These are phyloP conservation scores for Inga laurina DNA, from an alignment of 306 rosid species.

Conservation along the genomic window DNA sequence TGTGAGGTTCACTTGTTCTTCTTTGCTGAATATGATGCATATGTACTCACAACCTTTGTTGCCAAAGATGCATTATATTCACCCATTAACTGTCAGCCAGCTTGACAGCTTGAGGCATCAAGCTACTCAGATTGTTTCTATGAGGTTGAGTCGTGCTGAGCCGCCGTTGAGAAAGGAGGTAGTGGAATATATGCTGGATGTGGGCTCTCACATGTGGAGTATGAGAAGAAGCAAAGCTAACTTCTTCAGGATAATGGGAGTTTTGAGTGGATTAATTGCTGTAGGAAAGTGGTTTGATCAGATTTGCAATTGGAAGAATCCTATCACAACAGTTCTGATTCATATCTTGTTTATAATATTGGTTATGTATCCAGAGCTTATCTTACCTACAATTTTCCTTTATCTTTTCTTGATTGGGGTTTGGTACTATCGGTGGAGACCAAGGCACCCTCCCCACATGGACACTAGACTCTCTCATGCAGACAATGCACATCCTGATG, in stretches of 20 bases:
- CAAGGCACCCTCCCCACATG: conserved; percentile 99
- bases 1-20: conserved; percentile 92
- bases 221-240: conserved; percentile 98
- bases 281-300: conserved; percentile 99
- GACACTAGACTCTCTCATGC: conserved; percentile 96
- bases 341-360: conserved; percentile 84
- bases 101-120: conserved; percentile 96
- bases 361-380: conserved; percentile 97
- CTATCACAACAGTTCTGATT: conserved; percentile 89
- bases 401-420: conserved; percentile 96
- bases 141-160: conserved; percentile 88
- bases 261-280: conserved; percentile 87
- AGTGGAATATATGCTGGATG: conserved; percentile 95
- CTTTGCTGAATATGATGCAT: conserved; percentile 96
- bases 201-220: conserved; percentile 96
- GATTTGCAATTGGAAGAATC: conserved; percentile 93
- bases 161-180: conserved; percentile 92
- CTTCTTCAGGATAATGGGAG: conserved; percentile 90
- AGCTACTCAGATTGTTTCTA: conserved; percentile 87
- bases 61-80: conserved; percentile 95
- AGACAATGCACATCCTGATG: conserved; percentile 86
- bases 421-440: conserved; percentile 98
- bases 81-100: conserved; percentile 88
- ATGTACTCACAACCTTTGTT: conserved; percentile 89
- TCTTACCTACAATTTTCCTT: conserved; percentile 91